Conservation (phyloP, 352 stramenopile species). For the Phytophthora meadii region DNA sequence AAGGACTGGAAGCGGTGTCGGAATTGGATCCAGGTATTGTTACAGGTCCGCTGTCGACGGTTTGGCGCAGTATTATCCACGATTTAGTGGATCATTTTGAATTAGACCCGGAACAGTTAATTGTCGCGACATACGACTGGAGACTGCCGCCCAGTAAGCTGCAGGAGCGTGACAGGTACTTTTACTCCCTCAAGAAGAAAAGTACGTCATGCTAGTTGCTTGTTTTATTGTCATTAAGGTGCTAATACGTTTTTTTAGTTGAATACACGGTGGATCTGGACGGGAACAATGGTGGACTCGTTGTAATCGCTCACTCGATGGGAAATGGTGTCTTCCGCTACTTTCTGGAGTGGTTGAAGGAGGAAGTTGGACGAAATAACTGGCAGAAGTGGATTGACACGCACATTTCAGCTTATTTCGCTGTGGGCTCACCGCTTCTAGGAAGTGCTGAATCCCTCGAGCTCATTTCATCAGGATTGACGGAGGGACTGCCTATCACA, state of each 20-base stretch:
- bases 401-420: conserved; percentile 83
- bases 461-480: conserved; percentile 69
- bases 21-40: conserved; percentile 82
- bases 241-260: conserved; percentile 42
- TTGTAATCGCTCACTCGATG: conserved; percentile 87
- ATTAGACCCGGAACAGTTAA: conserved; percentile 66
- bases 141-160: conserved; percentile 74
- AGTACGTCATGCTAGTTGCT: conserved; percentile 42
- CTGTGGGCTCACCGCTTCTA: conserved; percentile 70
- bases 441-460: conserved; percentile 77
- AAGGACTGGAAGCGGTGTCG: conserved; percentile 66
- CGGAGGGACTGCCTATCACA: conserved; percentile 67
- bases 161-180: conserved; percentile 80
- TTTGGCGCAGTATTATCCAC: conserved; percentile 73
- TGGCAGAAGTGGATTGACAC: conserved; percentile 80
- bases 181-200: conserved; percentile 73
- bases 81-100: conserved; percentile 77
- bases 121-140: conserved; percentile 86
- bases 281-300: conserved; percentile 49
- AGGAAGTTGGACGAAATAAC: conserved; percentile 74
- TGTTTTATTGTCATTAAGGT: not conserved
- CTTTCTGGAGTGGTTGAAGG: conserved; percentile 84
- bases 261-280: conserved; percentile 66
- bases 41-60: conserved; percentile 73
- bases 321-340: conserved; percentile 83